A percentile compares a stretch with the other conserved stretches of the same genome.
Evolutionary conservation across 257 asterid genomes (phyloP).

Genomic region (Solanum lignicaule): DNA sequence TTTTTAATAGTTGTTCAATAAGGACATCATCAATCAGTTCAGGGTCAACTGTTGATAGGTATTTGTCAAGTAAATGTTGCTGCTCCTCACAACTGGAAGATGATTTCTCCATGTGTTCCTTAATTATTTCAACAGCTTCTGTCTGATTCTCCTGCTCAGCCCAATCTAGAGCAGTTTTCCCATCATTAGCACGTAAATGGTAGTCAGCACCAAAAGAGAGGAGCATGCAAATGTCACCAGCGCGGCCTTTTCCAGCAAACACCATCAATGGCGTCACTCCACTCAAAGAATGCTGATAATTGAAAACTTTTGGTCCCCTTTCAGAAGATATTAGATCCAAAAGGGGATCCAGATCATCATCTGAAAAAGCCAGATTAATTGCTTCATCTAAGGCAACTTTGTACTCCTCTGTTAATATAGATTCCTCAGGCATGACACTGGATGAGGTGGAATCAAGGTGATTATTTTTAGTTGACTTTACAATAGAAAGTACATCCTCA

Average conservation of each 20-base stretch:
- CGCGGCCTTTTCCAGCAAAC: conserved; percentile 67
- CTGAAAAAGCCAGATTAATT: conserved; percentile 51
- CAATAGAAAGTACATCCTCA: conserved; percentile 70
- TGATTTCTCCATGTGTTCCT: conserved; percentile 43
- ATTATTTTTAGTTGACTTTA: conserved; percentile 35
- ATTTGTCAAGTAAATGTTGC: conserved; percentile 54
- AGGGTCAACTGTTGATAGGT: conserved; percentile 55
- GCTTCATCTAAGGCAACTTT: conserved; percentile 72
- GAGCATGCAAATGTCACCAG: conserved; percentile 76
- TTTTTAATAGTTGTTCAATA: conserved; percentile 63
- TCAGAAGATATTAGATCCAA: conserved; percentile 59
- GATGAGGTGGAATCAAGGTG: conserved; percentile 11
- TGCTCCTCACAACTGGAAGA: conserved; percentile 34
- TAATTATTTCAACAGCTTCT: conserved; percentile 62
- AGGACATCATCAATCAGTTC: conserved; percentile 67
- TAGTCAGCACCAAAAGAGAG: conserved; percentile 73
- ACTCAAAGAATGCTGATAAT: conserved; percentile 68
- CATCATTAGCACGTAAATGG: conserved; percentile 37
- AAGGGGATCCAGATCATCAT: conserved; percentile 64
- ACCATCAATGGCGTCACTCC: conserved; percentile 88
- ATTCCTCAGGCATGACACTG: conserved; percentile 17
- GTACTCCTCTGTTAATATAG: conserved; percentile 45
- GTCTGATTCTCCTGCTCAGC: conserved; percentile 44
- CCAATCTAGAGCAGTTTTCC: conserved; percentile 64
- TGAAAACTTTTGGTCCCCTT: conserved; percentile 33